Percentiles rank a stretch among this genome's conserved stretches.
Evolutionary conservation across 352 stramenopile genomes (phyloP).

Genomic region (Pythium aquatile): DNA sequence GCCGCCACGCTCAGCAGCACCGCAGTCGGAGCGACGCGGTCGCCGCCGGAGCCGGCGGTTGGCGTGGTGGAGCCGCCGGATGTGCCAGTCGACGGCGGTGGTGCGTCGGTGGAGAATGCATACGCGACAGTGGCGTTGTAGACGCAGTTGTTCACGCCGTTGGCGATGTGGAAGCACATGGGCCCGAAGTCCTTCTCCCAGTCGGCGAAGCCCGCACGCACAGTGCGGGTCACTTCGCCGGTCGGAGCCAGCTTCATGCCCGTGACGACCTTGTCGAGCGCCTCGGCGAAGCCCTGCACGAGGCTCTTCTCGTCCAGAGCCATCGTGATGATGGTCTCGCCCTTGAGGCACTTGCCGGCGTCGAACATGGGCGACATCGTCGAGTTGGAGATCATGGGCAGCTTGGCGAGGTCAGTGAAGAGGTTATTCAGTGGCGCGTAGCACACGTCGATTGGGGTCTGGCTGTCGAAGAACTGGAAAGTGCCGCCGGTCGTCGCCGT

Average conservation of each 20-base stretch:
- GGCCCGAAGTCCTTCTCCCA: constrained; percentile 26
- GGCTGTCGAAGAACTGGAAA: constrained; percentile 33
- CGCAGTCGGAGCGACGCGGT: neutral
- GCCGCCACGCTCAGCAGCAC: neutral
- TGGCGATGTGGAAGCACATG: constrained; percentile 31
- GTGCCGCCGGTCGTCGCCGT: constrained; percentile 24
- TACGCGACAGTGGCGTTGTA: constrained; percentile 27
- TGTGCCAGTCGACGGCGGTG: constrained; percentile 4
- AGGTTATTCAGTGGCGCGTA: constrained; percentile 39
- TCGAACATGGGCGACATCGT: constrained; percentile 22
- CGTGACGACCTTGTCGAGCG: constrained; percentile 22
- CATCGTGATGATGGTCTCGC: constrained; percentile 19
- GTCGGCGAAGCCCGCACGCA: constrained; percentile 23
- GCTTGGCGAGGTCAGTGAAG: constrained; percentile 31
- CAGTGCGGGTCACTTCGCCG: constrained; percentile 18
- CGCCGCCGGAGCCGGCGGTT: neutral
- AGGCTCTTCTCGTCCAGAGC: constrained; percentile 17
- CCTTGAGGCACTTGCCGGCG: constrained; percentile 25
- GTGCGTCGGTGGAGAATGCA: constrained; percentile 24
- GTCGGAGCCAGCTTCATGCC: constrained; percentile 25
- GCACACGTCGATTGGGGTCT: constrained; percentile 31
- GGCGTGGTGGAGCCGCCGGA: neutral
- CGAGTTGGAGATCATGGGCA: constrained; percentile 29
- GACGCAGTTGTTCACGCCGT: constrained; percentile 22
- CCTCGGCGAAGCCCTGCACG: constrained; percentile 9